Percentiles rank a stretch among this genome's conserved stretches.
Conservation (phyloP, 257 asterid species). For the Solanum corneliomulleri region DNA sequence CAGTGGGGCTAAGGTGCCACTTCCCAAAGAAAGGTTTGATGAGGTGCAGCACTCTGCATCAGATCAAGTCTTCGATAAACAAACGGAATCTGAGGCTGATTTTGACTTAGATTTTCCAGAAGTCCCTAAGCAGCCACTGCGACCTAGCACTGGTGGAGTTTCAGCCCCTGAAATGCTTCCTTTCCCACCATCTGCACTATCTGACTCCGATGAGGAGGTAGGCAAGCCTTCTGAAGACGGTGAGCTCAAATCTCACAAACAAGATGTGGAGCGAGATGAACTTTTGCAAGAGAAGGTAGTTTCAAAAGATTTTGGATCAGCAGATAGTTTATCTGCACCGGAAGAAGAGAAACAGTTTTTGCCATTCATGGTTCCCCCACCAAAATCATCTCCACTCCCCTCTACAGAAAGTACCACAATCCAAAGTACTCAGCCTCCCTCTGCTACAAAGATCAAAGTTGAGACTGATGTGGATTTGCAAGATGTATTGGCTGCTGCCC, state of each 20-base stretch:
- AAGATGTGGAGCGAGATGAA: conserved; percentile 13
- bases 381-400: conserved; percentile 22
- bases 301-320: background rate
- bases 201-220: conserved; percentile 44
- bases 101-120: conserved; percentile 71
- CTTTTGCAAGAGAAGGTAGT: background rate
- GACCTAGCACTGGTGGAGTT: conserved; percentile 24
- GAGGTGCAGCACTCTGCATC: conserved; percentile 23
- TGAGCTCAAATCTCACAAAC: conserved; percentile 5
- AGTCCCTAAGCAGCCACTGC: conserved; percentile 62
- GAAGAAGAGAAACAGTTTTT: conserved; percentile 4
- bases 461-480: conserved; percentile 43
- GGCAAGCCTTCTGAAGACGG: conserved; percentile 10
- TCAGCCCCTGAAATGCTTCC: conserved; percentile 77
- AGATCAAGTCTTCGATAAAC: conserved; percentile 24
- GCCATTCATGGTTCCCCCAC: conserved; percentile 37
- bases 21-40: conserved; percentile 49
- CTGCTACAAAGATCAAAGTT: conserved; percentile 14
- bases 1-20: conserved; percentile 53
- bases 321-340: background rate
- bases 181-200: conserved; percentile 69
- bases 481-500: conserved; percentile 81
- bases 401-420: conserved; percentile 11
- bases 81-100: conserved; percentile 47
- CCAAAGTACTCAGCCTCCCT: conserved; percentile 1